A percentile compares a stretch with the other conserved stretches of the same genome.
phyloP scores from a whole-genome alignment of 208 protist genomes.

The Acanthamoeba castellanii region DNA sequence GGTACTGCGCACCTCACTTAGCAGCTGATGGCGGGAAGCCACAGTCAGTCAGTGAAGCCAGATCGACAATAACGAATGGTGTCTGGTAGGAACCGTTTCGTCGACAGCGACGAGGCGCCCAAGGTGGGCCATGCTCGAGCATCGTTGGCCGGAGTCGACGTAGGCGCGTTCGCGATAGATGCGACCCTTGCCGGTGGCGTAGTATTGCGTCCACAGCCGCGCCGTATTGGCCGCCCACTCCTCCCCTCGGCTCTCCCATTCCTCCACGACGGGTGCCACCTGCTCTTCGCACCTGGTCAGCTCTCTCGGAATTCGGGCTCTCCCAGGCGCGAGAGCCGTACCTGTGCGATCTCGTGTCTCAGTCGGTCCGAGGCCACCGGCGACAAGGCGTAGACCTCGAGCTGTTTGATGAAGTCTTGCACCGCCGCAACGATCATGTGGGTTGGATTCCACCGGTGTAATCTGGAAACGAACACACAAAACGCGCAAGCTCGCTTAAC shows the following conservation, averaged over 20 bases:
- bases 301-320: background rate
- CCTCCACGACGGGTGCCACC: background rate
- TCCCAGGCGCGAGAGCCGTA: background rate
- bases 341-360: background rate
- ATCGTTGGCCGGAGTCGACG: background rate
- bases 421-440: too few species aligned
- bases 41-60: too few species aligned
- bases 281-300: background rate
- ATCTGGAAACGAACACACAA: too few species aligned
- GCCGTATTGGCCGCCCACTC: background rate
- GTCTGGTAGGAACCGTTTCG: too few species aligned
- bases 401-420: background rate
- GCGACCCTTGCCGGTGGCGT: background rate
- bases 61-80: too few species aligned
- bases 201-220: background rate
- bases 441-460: too few species aligned
- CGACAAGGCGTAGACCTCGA: background rate
- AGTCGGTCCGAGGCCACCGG: background rate
- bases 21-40: background rate
- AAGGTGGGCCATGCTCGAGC: background rate
- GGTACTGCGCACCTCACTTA: background rate
- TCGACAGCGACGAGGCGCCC: background rate
- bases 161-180: background rate
- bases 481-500: too few species aligned
- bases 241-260: background rate